phyloP scores from a whole-genome alignment of 257 asterid species.

The Plantago major region DNA sequence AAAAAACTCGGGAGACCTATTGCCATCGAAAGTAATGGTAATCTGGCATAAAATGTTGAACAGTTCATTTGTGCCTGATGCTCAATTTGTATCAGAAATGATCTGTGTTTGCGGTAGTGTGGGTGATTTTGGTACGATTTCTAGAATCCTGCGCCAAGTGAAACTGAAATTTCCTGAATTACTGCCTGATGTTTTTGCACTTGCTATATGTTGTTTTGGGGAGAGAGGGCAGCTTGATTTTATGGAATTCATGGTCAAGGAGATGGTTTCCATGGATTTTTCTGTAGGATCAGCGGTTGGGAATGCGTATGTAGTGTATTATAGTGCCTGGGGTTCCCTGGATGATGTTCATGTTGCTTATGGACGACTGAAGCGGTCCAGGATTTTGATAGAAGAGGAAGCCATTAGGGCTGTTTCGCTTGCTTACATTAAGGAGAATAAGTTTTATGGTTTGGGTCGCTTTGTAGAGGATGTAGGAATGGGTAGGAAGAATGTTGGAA shows the following conservation, averaged over 20 bases:
- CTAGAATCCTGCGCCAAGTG: slow-evolving; percentile 46
- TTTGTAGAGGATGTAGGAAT: slow-evolving; percentile 75
- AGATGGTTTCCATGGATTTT: slow-evolving; percentile 70
- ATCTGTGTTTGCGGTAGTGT: slow-evolving; percentile 43
- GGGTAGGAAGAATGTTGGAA: slow-evolving; percentile 81
- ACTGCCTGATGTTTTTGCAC: slow-evolving; percentile 35
- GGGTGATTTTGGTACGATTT: slow-evolving; percentile 40
- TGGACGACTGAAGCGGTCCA: slow-evolving; percentile 69
- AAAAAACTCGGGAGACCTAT: too few species aligned
- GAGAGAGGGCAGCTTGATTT: slow-evolving; percentile 62
- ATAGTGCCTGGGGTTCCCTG: slow-evolving; percentile 54
- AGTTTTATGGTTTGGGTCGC: slow-evolving; percentile 60
- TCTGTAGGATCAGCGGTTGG: slow-evolving; percentile 60
- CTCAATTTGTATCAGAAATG: slow-evolving; percentile 40
- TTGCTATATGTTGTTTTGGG: slow-evolving; percentile 56
- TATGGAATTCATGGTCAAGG: slow-evolving; percentile 61
- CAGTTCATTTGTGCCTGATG: slow-evolving; percentile 48
- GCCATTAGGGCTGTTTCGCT: slow-evolving; percentile 68
- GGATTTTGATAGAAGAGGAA: slow-evolving; percentile 86
- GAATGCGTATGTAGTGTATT: slow-evolving; percentile 69
- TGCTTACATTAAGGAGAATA: slow-evolving; percentile 64
- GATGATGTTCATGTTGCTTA: slow-evolving; percentile 67
- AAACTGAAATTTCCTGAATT: slow-evolving; percentile 32
- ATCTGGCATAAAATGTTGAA: slow-evolving; percentile 62
- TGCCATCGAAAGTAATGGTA: slow-evolving; percentile 31